Conservation (phyloP, 129 eudicot genomes). For the Calendula officinalis region DNA sequence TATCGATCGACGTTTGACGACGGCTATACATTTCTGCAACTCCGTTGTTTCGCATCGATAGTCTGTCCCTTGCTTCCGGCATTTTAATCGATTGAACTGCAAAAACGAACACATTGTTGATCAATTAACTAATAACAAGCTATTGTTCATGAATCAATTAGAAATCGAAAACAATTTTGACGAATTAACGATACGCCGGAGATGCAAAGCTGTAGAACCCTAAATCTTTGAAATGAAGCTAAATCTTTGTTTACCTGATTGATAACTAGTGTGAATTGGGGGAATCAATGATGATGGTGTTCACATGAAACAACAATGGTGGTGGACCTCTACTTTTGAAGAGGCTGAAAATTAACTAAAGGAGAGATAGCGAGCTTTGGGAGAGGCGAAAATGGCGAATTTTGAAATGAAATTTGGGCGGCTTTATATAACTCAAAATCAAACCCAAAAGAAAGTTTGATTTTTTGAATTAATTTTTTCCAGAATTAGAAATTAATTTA, state of each 20-base stretch:
- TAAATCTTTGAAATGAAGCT: background rate
- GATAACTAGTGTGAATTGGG: slow-evolving; percentile 12
- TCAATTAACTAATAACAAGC: background rate
- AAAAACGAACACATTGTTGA: background rate
- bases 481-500: background rate
- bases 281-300: slow-evolving; percentile 1
- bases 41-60: slow-evolving; percentile 46
- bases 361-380: slow-evolving; percentile 15
- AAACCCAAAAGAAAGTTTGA: background rate
- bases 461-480: background rate
- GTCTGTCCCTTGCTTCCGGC: slow-evolving; percentile 65
- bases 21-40: slow-evolving; percentile 28
- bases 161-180: background rate
- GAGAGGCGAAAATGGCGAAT: slow-evolving; percentile 28
- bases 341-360: slow-evolving; percentile 8
- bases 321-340: slow-evolving; percentile 22
- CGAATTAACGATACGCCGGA: background rate
- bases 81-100: slow-evolving; percentile 26
- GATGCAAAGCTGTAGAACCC: too few species aligned
- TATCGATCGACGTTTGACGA: slow-evolving; percentile 20
- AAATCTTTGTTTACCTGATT: slow-evolving; percentile 14
- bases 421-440: slow-evolving; percentile 16
- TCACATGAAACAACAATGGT: slow-evolving; percentile 24
- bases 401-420: slow-evolving; percentile 32
- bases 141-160: background rate